These are phyloP conservation scores for Allium sativum DNA, from an alignment of 106 monocot species.

Conservation along the genomic window DNA sequence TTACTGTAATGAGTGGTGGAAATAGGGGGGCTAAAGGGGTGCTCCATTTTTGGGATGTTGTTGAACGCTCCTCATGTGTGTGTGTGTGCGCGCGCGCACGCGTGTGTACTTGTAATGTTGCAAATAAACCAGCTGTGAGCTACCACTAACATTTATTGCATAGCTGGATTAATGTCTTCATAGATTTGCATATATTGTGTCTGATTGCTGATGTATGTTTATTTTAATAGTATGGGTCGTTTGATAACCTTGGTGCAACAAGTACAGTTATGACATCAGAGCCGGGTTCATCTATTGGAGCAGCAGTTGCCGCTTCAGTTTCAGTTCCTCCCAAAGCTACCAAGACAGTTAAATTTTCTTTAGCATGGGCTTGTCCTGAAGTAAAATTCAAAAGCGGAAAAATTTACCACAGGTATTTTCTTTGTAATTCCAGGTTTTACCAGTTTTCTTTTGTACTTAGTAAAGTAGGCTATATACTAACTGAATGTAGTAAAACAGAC, in stretches of 20 bases:
- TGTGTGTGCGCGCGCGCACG: too few relatives aligned
- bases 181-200: neutral
- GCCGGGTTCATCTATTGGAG: constrained; percentile 84
- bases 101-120: too few relatives aligned
- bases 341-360: constrained; percentile 64
- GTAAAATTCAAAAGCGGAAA: constrained; percentile 67
- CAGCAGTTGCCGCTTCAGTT: constrained; percentile 80
- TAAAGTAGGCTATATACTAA: neutral
- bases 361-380: constrained; percentile 90
- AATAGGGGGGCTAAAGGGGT: too few relatives aligned
- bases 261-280: constrained; percentile 29
- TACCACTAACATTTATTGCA: too few relatives aligned
- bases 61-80: too few relatives aligned
- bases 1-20: too few relatives aligned
- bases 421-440: too few relatives aligned
- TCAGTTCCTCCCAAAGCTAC: constrained; percentile 43
- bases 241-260: constrained; percentile 46
- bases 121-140: too few relatives aligned
- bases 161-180: neutral
- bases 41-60: too few relatives aligned
- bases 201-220: constrained; percentile 17
- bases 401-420: constrained; percentile 58
- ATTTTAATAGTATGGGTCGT: constrained; percentile 60
- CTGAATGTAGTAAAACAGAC: constrained; percentile 32
- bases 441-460: neutral